phyloP scores from a whole-genome alignment of 805 yeast genomes.

The Sungouiella thailandica region DNA sequence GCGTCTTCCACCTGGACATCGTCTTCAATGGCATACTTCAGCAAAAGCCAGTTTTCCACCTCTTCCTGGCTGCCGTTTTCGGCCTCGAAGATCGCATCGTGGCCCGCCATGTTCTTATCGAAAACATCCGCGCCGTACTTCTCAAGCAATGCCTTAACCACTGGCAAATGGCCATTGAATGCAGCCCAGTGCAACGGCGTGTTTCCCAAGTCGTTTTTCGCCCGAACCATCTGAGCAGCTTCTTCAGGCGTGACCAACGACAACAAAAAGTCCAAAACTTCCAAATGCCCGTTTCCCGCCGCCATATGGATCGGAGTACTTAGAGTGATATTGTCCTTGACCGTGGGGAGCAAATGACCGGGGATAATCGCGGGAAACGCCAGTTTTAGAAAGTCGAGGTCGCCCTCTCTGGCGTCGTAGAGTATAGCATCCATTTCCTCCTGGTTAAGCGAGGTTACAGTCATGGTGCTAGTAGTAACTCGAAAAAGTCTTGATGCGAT shows the following conservation, averaged over 20 bases:
- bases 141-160: conserved; percentile 68
- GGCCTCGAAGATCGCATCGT: conserved; percentile 86
- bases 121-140: conserved; percentile 78
- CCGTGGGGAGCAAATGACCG: conserved; percentile 29
- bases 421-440: conserved; percentile 82
- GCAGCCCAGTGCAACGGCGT: conserved; percentile 98
- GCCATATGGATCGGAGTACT: conserved; percentile 93
- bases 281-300: conserved; percentile 86
- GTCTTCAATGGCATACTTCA: conserved; percentile 64
- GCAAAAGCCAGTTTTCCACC: conserved; percentile 72
- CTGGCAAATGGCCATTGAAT: conserved; percentile 72
- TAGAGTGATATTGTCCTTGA: conserved; percentile 58
- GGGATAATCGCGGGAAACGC: conserved; percentile 59
- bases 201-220: conserved; percentile 74
- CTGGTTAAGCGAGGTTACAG: conserved; percentile 37
- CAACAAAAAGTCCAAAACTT: conserved; percentile 57
- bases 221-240: conserved; percentile 29
- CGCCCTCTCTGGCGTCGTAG: conserved; percentile 85
- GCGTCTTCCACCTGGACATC: conserved; percentile 41
- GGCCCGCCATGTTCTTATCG: conserved; percentile 64
- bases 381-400: conserved; percentile 65
- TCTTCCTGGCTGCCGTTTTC: conserved; percentile 72
- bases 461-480: conserved; percentile 2
- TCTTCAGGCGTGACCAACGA: conserved; percentile 42
- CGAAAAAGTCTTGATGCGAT: not conserved